Evolutionary conservation across 768 basidiomycete species (phyloP), one percentile per base, ranked within the genome.

Genomic region (Podaxis sp.): DNA sequence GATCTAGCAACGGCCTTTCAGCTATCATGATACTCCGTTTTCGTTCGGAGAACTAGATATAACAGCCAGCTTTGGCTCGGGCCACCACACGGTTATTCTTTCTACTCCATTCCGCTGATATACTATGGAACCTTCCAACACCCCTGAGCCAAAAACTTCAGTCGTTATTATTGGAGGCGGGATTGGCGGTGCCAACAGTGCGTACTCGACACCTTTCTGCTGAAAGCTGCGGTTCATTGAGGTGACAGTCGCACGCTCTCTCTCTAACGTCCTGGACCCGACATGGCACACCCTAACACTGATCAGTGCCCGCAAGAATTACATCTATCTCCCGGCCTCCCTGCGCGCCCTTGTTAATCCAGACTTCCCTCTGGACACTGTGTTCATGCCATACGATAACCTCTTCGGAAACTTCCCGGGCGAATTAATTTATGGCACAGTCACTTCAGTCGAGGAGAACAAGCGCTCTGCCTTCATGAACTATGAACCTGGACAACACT

Each of bases 321-420:
- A 73, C 57, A 65, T 84, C n/a, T 69, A 80, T 60, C 77, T 84
- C 51, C 77, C 84, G 3, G 79, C 84, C 0, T 66, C 76, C 40
- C 70, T 84, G 0, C 84, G 88, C 56, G 73, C 86, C 64, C 67
- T 82, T 55, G 82, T 83, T 8, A 75, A 81, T 28, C 67, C 69
- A 0, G 69, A 72, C 17, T 76, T 75, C 20, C 65, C 76, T 24
- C 71, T 82, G 22, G 64, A 69, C 38, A 64, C 17, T 2, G 64
- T 71, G 7, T 66, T 72, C 60, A 62, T 71, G 64, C 64, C 69
- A 6, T 71, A 68, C 37, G 65, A 66, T 17, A 64, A 66, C 2
- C 38, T 71, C 5, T 71, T 70, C 17, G 66, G 65, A 15, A 44
- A 66, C 6, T 66, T 68, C 53, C 69, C 69, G 0, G 83, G 80